Evolutionary conservation across 1,284 basidiomycete species (phyloP), one percentile per base, ranked within the genome.

Genomic region (Amylostereum chailletii): DNA sequence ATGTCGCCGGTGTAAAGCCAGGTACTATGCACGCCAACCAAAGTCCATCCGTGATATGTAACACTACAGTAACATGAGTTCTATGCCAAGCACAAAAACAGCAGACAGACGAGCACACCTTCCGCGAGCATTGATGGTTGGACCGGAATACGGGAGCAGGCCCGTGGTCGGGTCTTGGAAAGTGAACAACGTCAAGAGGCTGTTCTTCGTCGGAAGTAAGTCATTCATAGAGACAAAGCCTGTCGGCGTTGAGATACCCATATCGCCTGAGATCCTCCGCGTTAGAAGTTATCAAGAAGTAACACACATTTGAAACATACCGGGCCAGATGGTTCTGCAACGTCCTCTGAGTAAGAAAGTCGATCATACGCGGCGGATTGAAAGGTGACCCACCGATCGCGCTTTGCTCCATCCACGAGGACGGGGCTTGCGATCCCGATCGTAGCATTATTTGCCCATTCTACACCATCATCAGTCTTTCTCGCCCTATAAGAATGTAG

Each of bases 341-440:
- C 19, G 19, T 19, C 19, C 19, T 19, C 19, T 19, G 19, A 19
- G 19, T 19, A 19, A 19, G 19, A 19, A 19, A 19, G 19, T 19
- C 19, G 19, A 19, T 19, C 19, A 19, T 10, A 6, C 31, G n/a
- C 29, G 4, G 52, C 65, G 52, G 44, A 75, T 75, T 4, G 7
- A n/a, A 9, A 5, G 33, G 19, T 30, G 3, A 53, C 65, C 52
- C 45, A 75, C 75, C 77, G 67, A 55, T 80, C 79, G 5, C 78
- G 71, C 58, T 81, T 81, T 3, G 77, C 79, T 30, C 79, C 79
- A 52, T 81, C 79, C 4, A 81, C 78, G 45, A 81, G 79, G 44
- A 81, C 79, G 3, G 79, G 79, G 0, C 77, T 75, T 5, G 75
- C 76, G 11, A 79, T 66, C 6, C 77, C 78, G 1, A 81, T 63